Evolutionary conservation across 208 protist genomes (phyloP).

Genomic region (Willaertia magna): DNA sequence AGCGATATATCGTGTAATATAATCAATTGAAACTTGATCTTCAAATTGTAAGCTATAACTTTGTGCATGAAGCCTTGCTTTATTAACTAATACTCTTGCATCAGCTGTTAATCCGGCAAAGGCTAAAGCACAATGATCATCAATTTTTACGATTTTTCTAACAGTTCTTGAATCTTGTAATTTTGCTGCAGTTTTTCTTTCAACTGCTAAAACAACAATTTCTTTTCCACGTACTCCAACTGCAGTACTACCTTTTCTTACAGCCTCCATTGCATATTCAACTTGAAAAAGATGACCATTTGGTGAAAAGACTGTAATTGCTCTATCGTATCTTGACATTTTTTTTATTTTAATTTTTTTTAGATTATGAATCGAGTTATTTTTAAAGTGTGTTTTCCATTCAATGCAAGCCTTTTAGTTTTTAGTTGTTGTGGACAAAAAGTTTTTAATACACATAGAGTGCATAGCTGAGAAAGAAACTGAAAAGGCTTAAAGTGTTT

Average conservation of each 20-base stretch:
- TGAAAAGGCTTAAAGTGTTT: too few species aligned
- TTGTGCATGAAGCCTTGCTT: constrained; percentile 95
- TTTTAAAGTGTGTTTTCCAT: too few species aligned
- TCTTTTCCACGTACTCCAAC: constrained; percentile 71
- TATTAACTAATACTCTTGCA: constrained; percentile 95
- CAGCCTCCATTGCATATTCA: constrained; percentile 99
- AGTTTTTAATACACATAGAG: too few species aligned
- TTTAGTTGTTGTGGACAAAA: too few species aligned
- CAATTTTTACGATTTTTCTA: constrained; percentile 94
- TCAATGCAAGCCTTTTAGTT: too few species aligned
- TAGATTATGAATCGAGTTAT: too few species aligned
- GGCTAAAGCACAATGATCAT: constrained; percentile 93
- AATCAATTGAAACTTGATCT: constrained; percentile 89
- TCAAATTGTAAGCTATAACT: constrained; percentile 95
- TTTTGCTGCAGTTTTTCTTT: constrained; percentile 94
- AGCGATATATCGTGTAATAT: constrained; percentile 94
- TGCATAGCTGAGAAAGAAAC: too few species aligned
- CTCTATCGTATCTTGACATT: constrained; percentile 90
- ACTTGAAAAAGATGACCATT: constrained; percentile 99
- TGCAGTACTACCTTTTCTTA: constrained; percentile 90
- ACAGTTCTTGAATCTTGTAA: constrained; percentile 97
- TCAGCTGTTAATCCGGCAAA: constrained; percentile 97
- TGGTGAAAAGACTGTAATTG: constrained; percentile 99
- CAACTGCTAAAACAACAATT: constrained; percentile 89
- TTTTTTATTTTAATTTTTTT: not conserved